phyloP scores from a whole-genome alignment of 495 filamentous ascomycete species.

The Evernia prunastri region DNA sequence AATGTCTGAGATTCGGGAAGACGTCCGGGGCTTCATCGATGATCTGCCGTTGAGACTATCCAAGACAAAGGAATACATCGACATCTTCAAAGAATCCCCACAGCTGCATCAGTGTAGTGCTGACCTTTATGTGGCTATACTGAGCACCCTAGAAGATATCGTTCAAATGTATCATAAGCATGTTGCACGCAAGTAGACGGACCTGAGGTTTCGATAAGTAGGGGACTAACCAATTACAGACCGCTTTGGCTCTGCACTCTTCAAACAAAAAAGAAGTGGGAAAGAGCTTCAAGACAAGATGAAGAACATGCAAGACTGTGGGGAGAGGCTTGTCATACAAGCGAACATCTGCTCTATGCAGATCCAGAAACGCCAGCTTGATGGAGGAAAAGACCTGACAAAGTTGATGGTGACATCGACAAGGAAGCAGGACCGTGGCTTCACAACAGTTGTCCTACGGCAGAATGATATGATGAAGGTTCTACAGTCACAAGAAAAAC shows the following conservation, averaged over 20 bases:
- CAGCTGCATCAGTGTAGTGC: constrained; percentile 10
- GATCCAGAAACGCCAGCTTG: neutral
- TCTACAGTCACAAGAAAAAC: neutral
- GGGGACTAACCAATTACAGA: neutral
- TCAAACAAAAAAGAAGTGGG: neutral
- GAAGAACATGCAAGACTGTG: neutral
- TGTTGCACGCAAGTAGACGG: neutral
- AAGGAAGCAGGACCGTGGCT: constrained; percentile 1
- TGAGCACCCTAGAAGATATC: constrained; percentile 1
- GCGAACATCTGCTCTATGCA: constrained; percentile 7
- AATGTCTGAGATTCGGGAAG: neutral
- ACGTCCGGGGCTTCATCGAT: neutral
- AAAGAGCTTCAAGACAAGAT: neutral
- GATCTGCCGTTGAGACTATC: neutral
- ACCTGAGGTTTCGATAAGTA: neutral
- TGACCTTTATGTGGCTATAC: constrained; percentile 4
- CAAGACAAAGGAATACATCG: neutral
- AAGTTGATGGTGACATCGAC: neutral
- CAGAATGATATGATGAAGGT: neutral
- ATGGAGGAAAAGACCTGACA: neutral
- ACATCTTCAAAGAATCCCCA: neutral
- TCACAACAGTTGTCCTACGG: neutral
- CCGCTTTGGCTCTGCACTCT: neutral
- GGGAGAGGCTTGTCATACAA: neutral
- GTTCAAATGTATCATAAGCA: neutral